A percentile compares a stretch with the other conserved stretches of the same genome.
Conservation (phyloP, 1,284 basidiomycete species). For the Phaffia rhodozyma region DNA sequence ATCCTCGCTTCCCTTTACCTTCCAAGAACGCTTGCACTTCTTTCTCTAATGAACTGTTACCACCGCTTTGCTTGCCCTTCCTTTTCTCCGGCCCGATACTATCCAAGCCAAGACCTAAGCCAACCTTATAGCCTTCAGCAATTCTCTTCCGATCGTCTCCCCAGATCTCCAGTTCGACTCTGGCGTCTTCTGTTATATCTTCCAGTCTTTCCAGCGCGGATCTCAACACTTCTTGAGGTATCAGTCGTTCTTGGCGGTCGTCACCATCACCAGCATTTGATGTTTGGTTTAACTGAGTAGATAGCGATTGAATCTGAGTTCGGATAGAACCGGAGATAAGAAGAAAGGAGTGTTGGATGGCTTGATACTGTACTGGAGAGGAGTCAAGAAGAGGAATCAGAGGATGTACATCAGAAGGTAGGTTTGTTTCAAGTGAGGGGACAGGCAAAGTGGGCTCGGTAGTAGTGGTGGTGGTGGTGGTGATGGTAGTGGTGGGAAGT, state of each 20-base stretch:
- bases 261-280: constrained; percentile 15
- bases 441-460: too few species aligned
- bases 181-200: constrained; percentile 69
- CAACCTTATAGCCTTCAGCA: constrained; percentile 55
- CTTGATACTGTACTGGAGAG: constrained; percentile 16
- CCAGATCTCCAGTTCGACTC: constrained; percentile 75
- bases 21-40: constrained; percentile 52
- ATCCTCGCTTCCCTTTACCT: constrained; percentile 43
- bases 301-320: constrained; percentile 4
- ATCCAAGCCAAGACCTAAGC: constrained; percentile 49
- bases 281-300: constrained; percentile 10
- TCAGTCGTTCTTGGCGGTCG: constrained; percentile 4
- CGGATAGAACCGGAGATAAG: constrained; percentile 1
- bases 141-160: constrained; percentile 63
- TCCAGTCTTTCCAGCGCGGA: constrained; percentile 53
- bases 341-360: constrained; percentile 22
- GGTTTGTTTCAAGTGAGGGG: too few species aligned
- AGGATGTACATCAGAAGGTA: too few species aligned
- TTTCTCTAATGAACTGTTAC: constrained; percentile 34
- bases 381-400: neutral
- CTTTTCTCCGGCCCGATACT: constrained; percentile 30
- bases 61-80: constrained; percentile 31
- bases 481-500: too few species aligned
- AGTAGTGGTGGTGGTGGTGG: too few species aligned
- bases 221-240: constrained; percentile 32